A percentile compares a stretch with the other conserved stretches of the same genome.
phyloP scores from a whole-genome alignment of 768 basidiomycete genomes.

The Trametes cubensis region DNA sequence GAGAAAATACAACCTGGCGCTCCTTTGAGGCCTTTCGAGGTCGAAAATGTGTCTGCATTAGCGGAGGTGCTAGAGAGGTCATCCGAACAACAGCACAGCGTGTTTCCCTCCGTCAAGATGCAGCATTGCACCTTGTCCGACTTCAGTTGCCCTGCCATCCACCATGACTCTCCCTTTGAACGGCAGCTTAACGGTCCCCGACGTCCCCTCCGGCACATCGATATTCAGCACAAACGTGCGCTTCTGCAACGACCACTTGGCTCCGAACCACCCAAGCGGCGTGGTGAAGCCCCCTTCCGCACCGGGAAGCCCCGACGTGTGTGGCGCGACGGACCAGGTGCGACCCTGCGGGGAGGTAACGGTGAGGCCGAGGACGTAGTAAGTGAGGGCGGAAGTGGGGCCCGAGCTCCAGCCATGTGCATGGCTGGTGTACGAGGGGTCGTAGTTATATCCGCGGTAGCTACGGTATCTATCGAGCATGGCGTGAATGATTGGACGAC shows the following conservation, averaged over 20 bases:
- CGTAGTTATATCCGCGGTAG: slow-evolving; percentile 57
- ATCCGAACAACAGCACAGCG: slow-evolving; percentile 6
- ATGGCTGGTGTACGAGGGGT: slow-evolving; percentile 61
- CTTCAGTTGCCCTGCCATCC: neutral
- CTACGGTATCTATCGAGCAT: slow-evolving; percentile 47
- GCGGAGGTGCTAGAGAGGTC: neutral
- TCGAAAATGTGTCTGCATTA: no score
- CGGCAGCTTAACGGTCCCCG: slow-evolving; percentile 20
- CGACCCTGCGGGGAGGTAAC: slow-evolving; percentile 50
- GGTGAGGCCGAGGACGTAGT: slow-evolving; percentile 57
- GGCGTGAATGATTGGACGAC: neutral
- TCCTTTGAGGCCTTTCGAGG: no score
- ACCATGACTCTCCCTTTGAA: slow-evolving; percentile 10
- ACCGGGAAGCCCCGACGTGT: slow-evolving; percentile 42
- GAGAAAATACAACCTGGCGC: no score
- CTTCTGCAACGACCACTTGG: slow-evolving; percentile 41
- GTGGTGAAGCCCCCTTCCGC: slow-evolving; percentile 60
- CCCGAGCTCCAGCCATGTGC: slow-evolving; percentile 63
- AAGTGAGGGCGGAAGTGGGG: slow-evolving; percentile 58
- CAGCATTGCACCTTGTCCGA: neutral
- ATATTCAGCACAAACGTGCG: slow-evolving; percentile 17
- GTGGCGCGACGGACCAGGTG: slow-evolving; percentile 53
- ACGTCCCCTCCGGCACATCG: slow-evolving; percentile 23
- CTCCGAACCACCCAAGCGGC: slow-evolving; percentile 53
- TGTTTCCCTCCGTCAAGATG: slow-evolving; percentile 18